These are phyloP conservation scores for Populus davidiana DNA, from an alignment of 345 rosid species.

Conservation along the genomic window DNA sequence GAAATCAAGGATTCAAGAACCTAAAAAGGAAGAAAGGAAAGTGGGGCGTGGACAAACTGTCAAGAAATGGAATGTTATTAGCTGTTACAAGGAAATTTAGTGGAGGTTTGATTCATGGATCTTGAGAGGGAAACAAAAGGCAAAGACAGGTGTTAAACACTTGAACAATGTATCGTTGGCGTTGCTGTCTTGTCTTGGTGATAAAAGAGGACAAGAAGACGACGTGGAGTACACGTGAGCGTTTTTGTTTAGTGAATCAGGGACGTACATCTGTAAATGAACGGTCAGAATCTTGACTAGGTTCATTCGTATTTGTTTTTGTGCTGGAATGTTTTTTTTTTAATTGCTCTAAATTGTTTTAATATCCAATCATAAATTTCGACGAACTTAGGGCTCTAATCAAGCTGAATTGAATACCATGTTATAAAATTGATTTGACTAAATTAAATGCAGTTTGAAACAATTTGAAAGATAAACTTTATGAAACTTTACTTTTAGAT, in stretches of 20 bases:
- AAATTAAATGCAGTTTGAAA: neutral
- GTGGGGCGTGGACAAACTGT: slow-evolving; percentile 25
- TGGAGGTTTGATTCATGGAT: slow-evolving; percentile 34
- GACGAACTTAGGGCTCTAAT: neutral
- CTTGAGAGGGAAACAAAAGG: slow-evolving; percentile 27
- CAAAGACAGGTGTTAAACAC: neutral
- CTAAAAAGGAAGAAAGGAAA: slow-evolving; percentile 10
- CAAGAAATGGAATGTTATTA: slow-evolving; percentile 16
- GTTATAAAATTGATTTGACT: neutral
- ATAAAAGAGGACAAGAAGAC: slow-evolving; percentile 20
- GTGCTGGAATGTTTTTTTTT: neutral
- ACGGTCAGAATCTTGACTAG: slow-evolving; percentile 19
- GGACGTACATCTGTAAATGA: slow-evolving; percentile 22
- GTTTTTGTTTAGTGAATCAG: slow-evolving; percentile 12
- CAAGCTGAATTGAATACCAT: neutral
- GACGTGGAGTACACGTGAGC: slow-evolving; percentile 42
- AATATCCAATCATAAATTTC: neutral
- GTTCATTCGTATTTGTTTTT: neutral
- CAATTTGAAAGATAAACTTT: neutral
- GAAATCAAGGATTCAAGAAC: slow-evolving; percentile 26
- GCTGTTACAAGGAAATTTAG: neutral
- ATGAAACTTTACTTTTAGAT: no score
- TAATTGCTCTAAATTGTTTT: neutral
- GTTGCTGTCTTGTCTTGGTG: neutral
- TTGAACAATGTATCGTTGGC: neutral